Evolutionary conservation across 352 stramenopile genomes (phyloP).

Genomic region (Plasmopara viticola): DNA sequence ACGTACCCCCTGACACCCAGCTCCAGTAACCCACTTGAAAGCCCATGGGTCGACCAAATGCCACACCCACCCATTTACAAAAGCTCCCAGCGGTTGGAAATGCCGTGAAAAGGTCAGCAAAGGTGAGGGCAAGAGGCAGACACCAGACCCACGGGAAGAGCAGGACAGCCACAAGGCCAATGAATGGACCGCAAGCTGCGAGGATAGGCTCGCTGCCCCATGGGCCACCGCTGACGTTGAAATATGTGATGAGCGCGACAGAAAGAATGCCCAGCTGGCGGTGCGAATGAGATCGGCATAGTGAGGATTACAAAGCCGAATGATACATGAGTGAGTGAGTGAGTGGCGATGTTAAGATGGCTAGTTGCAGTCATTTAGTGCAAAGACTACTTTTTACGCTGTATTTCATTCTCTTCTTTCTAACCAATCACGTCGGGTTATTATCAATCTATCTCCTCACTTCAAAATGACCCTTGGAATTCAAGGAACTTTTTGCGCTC

Average conservation of each 20-base stretch:
- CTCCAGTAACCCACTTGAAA: constrained; percentile 80
- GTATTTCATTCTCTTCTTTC: too few species aligned
- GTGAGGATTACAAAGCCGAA: background rate
- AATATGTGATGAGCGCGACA: constrained; percentile 75
- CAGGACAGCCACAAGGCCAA: constrained; percentile 56
- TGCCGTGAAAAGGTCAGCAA: constrained; percentile 72
- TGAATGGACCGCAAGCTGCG: constrained; percentile 49
- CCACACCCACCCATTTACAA: constrained; percentile 72
- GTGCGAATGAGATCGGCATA: constrained; percentile 58
- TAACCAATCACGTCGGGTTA: too few species aligned
- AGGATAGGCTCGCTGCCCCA: constrained; percentile 67
- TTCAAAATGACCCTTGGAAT: background rate
- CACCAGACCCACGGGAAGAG: constrained; percentile 73
- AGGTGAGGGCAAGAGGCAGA: constrained; percentile 58
- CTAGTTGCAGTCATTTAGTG: too few species aligned
- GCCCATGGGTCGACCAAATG: constrained; percentile 76
- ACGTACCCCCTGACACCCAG: constrained; percentile 3
- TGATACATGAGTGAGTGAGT: too few species aligned
- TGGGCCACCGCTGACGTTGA: constrained; percentile 65
- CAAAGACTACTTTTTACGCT: too few species aligned
- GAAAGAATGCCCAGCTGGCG: constrained; percentile 58
- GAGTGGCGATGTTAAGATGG: too few species aligned
- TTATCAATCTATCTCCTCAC: too few species aligned
- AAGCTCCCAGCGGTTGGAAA: constrained; percentile 79
- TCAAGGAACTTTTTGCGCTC: constrained; percentile 31